Evolutionary conservation across 169 alveolate genomes (phyloP).

Genomic region (Plasmodium yoelii): DNA sequence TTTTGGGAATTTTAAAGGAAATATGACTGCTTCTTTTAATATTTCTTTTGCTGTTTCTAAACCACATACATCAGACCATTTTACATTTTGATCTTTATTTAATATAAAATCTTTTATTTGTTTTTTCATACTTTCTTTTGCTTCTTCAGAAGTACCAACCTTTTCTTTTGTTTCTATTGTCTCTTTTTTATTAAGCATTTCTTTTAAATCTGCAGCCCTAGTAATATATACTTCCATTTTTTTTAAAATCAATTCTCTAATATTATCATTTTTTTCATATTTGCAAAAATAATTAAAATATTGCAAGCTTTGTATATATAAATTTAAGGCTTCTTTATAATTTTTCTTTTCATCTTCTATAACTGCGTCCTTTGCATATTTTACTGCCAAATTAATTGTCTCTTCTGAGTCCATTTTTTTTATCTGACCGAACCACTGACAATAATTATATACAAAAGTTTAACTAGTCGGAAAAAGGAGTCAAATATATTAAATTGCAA

Average conservation of each 20-base stretch:
- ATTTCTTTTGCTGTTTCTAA: conserved; percentile 94
- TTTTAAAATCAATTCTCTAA: conserved; percentile 79
- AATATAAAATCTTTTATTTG: conserved; percentile 65
- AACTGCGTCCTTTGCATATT: conserved; percentile 76
- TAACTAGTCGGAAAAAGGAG: no score
- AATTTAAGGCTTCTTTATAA: conserved; percentile 73
- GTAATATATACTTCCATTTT: conserved; percentile 84
- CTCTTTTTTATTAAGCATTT: conserved; percentile 66
- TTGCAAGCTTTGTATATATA: conserved; percentile 75
- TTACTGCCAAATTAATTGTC: conserved; percentile 68
- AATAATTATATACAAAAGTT: not conserved
- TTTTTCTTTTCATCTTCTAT: conserved; percentile 76
- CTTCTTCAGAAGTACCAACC: conserved; percentile 53
- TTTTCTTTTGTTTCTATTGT: conserved; percentile 58
- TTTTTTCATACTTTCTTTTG: conserved; percentile 75
- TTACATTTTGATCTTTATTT: conserved; percentile 87
- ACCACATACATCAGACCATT: conserved; percentile 97
- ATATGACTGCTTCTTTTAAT: conserved; percentile 95
- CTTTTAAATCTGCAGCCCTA: conserved; percentile 83
- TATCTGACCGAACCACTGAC: not conserved
- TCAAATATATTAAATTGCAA: no score
- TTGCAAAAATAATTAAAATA: conserved; percentile 71
- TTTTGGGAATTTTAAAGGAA: conserved; percentile 96
- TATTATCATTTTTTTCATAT: conserved; percentile 80
- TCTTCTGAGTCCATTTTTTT: conserved; percentile 72